A percentile compares a stretch with the other conserved stretches of the same genome.
Conservation (phyloP, 2,329 filamentous ascomycete genomes). For the Lasiodiplodia sp. region DNA sequence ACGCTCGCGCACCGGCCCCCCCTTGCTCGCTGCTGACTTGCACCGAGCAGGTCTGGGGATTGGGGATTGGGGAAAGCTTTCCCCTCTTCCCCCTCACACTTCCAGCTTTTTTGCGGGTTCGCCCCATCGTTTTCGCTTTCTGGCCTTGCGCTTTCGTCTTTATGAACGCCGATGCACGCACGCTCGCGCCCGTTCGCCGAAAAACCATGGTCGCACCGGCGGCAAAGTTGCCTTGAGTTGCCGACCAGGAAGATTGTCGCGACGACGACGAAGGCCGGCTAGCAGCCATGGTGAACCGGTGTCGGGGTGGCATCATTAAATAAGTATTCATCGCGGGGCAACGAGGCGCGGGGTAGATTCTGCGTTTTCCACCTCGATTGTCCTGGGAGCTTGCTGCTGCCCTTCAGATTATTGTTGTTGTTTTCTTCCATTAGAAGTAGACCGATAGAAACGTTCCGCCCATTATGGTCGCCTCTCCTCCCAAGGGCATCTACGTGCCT, state of each 20-base stretch:
- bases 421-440: neutral
- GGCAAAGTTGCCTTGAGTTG: neutral
- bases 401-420: neutral
- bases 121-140: neutral
- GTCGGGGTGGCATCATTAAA: neutral
- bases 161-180: neutral
- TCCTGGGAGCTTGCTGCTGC: too few relatives aligned
- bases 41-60: neutral
- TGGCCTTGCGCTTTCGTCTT: neutral
- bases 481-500: conserved; percentile 31
- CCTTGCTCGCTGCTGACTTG: neutral
- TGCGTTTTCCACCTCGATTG: neutral
- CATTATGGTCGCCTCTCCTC: conserved; percentile 26
- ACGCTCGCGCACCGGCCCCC: too few relatives aligned
- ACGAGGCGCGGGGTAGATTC: neutral
- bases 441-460: neutral
- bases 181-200: too few relatives aligned
- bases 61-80: neutral
- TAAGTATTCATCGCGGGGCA: neutral
- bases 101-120: neutral
- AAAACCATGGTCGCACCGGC: neutral
- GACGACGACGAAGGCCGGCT: neutral
- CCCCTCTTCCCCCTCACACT: too few relatives aligned
- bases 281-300: neutral
- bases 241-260: neutral